Conservation (phyloP, 129 eudicot genomes). For the Pittosporum tobira region DNA sequence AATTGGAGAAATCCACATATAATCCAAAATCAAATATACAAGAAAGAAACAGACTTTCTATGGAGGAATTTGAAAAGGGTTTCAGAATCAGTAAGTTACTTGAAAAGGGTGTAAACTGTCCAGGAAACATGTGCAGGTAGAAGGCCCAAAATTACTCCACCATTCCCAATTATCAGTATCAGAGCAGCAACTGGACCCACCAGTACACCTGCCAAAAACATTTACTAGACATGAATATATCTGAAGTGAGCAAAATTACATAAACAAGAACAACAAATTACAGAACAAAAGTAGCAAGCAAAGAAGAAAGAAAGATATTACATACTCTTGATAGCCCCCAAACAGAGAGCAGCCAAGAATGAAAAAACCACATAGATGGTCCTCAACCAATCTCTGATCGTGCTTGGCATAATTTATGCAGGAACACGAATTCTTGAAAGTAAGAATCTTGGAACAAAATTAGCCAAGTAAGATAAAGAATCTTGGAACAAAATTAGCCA, state of each 20-base stretch:
- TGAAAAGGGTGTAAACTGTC: constrained; percentile 81
- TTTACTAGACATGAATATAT: neutral
- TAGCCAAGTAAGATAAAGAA: neutral
- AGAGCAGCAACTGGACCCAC: constrained; percentile 92
- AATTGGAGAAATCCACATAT: neutral
- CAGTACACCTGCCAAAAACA: constrained; percentile 47
- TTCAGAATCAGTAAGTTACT: constrained; percentile 45
- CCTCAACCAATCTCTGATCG: constrained; percentile 42
- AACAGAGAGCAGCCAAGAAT: constrained; percentile 63
- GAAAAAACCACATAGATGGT: constrained; percentile 61
- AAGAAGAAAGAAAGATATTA: constrained; percentile 13
- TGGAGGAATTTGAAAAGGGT: neutral
- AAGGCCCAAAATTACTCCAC: constrained; percentile 65
- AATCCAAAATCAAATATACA: neutral
- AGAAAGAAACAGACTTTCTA: neutral
- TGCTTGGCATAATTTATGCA: constrained; percentile 25
- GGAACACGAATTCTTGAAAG: neutral
- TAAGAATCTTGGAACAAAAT: no score
- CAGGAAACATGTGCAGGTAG: constrained; percentile 86
- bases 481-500: neutral
- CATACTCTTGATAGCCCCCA: constrained; percentile 78
- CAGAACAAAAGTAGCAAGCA: neutral
- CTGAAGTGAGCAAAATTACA: neutral
- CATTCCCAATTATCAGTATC: constrained; percentile 62
- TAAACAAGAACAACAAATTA: neutral